A percentile compares a stretch with the other conserved stretches of the same genome.
These are phyloP conservation scores for Paramecium pentaurelia DNA, from an alignment of 73 alveolate genomes.

Conservation along the genomic window DNA sequence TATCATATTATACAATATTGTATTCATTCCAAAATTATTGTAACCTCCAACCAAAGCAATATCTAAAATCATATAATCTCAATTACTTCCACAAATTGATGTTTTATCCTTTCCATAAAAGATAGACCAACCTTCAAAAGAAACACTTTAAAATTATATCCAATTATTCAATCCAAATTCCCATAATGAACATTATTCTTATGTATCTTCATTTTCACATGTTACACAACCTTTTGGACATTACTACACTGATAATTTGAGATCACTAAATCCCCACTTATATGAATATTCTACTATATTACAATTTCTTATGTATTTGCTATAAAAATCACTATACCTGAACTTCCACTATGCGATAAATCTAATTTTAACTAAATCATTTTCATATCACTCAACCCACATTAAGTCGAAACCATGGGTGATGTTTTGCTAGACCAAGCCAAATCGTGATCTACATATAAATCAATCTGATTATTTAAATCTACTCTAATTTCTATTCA, in stretches of 20 bases:
- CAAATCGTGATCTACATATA: neutral
- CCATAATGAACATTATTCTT: neutral
- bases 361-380: neutral
- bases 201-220: neutral
- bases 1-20: neutral
- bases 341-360: neutral
- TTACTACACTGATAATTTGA: neutral
- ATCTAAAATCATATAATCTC: neutral
- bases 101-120: neutral
- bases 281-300: neutral
- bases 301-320: neutral
- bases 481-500: neutral
- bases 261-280: constrained; percentile 28
- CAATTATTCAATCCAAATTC: neutral
- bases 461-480: neutral
- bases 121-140: neutral
- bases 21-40: neutral
- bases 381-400: neutral
- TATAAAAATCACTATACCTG: neutral
- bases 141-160: neutral
- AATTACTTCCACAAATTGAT: neutral
- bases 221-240: constrained; percentile 12
- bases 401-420: neutral
- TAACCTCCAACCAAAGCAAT: constrained; percentile 5
- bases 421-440: neutral